Percentiles rank a stretch among this genome's conserved stretches.
Evolutionary conservation across 2,329 filamentous ascomycete species (phyloP).

Genomic region (Chrysoporthe deuterocubensis): DNA sequence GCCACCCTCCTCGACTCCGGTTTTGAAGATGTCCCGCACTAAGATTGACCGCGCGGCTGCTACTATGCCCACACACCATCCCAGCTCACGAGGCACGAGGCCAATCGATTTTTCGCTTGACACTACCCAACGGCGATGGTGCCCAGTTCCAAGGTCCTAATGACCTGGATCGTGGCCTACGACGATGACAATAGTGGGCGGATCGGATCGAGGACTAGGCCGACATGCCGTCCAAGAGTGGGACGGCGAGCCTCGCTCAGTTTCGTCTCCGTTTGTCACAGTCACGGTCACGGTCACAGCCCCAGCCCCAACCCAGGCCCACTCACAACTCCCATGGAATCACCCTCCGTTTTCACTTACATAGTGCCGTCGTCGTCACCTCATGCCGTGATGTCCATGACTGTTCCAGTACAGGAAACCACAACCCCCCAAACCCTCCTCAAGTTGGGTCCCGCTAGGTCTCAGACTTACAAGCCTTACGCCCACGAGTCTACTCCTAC

Average conservation of each 20-base stretch:
- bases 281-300: not conserved
- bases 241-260: slow-evolving; percentile 18
- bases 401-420: slow-evolving; percentile 3
- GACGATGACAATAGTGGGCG: not conserved
- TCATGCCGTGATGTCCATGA: slow-evolving; percentile 21
- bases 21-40: slow-evolving; percentile 11
- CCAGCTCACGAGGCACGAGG: not conserved
- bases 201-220: not conserved
- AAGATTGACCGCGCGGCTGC: slow-evolving; percentile 2
- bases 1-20: slow-evolving; percentile 4
- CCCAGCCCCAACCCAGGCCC: not conserved
- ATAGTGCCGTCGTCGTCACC: not conserved
- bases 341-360: slow-evolving; percentile 22
- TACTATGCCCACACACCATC: slow-evolving; percentile 12
- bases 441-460: not conserved
- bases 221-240: not conserved
- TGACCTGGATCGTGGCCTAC: not conserved
- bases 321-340: not conserved
- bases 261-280: slow-evolving; percentile 28
- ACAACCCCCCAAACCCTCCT: not conserved
- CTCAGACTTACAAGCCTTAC: not conserved
- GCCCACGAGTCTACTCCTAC: not conserved
- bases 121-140: not conserved
- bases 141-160: not conserved
- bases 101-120: slow-evolving; percentile 4